Base-by-base conservation (phyloP, 495 filamentous ascomycete species). In the Hyaloscypha variabilis region DNA sequence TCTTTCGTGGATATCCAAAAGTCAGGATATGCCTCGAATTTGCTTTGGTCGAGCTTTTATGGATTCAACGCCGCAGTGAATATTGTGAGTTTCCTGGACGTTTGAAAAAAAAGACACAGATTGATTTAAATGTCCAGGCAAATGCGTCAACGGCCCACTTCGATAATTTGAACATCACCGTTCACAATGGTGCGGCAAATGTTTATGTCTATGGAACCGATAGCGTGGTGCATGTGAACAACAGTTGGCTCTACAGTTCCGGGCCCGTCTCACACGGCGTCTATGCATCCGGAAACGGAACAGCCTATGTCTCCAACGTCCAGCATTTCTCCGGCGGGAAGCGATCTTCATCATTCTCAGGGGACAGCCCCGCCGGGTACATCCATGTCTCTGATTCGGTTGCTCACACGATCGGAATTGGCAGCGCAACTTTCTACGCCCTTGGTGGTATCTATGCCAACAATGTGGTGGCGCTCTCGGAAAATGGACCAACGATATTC, bases 281-380 rank as follows among this genome's bases (percentile, higher is more conserved):
- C 14, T 67, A 67, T n/a, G 60, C 65, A 25, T 67, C 65, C 8
- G 65, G 65, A 36, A 67, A 63, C 28, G 65, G 65, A 11, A 67
- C 65, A 3, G 60, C 60, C 11, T 67, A 63, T 57, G 60, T 64
- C 24, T 26, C 23, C 34, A 62, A 64, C 28, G 60, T 58, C 14
- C 21, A 63, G 21, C 29, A 56, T 24, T 67, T 63, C 30, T 62
- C 65, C 10, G 65, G 60, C 23, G 65, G 65, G 5, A 67, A 52
- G 10, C 65, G 60, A 8, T 67, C 36, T 14, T 62, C 56, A 14
- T 51, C 61, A 3, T 67, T 63, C 36, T 58, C 60, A 31, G 65
- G 65, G 8, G 65, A 67, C 34, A 63, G 52, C 42, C 65, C 65
- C 26, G 52, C 51, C 13, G 65, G 65, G 11, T 67, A 67, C 23